Evolutionary conservation across 2,329 filamentous ascomycete species (phyloP), one percentile per base, ranked within the genome.

Genomic region (Apiospora aurea): DNA sequence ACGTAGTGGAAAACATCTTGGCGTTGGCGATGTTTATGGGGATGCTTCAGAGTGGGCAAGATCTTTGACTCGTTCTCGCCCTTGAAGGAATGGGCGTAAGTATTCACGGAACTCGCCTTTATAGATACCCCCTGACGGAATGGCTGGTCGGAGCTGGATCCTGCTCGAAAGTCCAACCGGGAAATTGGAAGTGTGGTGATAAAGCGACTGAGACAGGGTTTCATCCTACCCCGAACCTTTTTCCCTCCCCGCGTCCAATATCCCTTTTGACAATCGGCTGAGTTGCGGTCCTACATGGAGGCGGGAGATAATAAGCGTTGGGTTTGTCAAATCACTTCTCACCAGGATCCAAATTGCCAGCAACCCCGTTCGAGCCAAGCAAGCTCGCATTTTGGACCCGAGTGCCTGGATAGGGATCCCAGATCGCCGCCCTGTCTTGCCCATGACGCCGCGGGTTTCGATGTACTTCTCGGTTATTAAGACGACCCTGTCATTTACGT

Each of bases 1-100:
- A 64, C 11, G 18, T 64, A 11, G 34, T n/a, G 4, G 57, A 64
- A 29, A 64, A 64, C 57, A 64, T 64, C 18, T 64, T 64, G 29
- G 34, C 34, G 14, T 4, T 41, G 34, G 10, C n/a, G 57, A 41
- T 41, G 10, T 41, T 6, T 64, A 34, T 64, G 10, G 34, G 34
- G 34, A 18, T n/a, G 57, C 34, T 64, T 64, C 10, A 24, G 5
- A 11, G 6, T 64, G 3, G 57, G 7, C 11, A 21, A 11, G 18
- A n/a, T 11, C 21, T n/a, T 64, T 38, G 57, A 41, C 29, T n/a
- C 57, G 29, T 64, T 64, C 8, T 38, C 34, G 34, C 10, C 18
- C 10, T 7, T n/a, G 34, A 24, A n/a, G 11, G 57, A 7, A 38
- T 29, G n/a, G 57, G 18, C 10, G 7, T 3, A 21, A 13, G 18